A percentile compares a stretch with the other conserved stretches of the same genome.
These are phyloP conservation scores for Fusarium chuoi DNA, from an alignment of 2,329 filamentous ascomycete genomes.

Conservation along the genomic window DNA sequence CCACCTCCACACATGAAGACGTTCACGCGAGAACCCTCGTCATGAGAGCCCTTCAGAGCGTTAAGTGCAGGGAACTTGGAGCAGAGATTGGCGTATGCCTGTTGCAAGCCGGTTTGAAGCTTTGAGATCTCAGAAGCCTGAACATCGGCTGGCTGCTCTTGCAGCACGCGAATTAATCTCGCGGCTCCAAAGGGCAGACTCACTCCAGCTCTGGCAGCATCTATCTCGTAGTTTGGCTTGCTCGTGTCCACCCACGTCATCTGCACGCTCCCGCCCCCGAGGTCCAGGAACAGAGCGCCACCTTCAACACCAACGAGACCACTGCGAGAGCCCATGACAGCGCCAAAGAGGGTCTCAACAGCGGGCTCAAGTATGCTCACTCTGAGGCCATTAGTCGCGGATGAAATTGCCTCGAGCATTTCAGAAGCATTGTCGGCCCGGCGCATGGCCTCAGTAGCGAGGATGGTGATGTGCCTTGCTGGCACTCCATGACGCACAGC, in stretches of 20 bases:
- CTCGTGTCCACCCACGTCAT: constrained; percentile 71
- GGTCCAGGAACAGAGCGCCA: constrained; percentile 83
- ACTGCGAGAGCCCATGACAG: constrained; percentile 80
- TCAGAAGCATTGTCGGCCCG: constrained; percentile 78
- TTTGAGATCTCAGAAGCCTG: constrained; percentile 61
- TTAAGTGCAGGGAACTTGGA: constrained; percentile 61
- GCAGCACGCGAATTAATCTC: constrained; percentile 62
- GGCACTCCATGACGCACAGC: constrained; percentile 77
- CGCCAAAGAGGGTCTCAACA: constrained; percentile 85
- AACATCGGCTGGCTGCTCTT: constrained; percentile 51
- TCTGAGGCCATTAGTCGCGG: constrained; percentile 69
- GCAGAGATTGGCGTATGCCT: constrained; percentile 67
- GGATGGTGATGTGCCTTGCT: constrained; percentile 71
- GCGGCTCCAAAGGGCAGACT: constrained; percentile 72
- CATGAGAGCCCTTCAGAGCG: constrained; percentile 50
- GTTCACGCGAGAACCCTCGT: constrained; percentile 61
- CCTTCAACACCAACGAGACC: constrained; percentile 70
- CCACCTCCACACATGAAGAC: constrained; percentile 91
- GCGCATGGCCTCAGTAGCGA: constrained; percentile 91
- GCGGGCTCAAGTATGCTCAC: constrained; percentile 80
- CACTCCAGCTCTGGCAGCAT: constrained; percentile 64
- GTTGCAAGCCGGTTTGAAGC: constrained; percentile 67
- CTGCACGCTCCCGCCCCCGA: constrained; percentile 78
- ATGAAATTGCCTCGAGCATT: constrained; percentile 73
- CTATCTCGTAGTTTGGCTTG: constrained; percentile 57